Evolutionary conservation across 495 filamentous ascomycete genomes (phyloP), one percentile per base, ranked within the genome.

Genomic region (Pyronema domesticum): DNA sequence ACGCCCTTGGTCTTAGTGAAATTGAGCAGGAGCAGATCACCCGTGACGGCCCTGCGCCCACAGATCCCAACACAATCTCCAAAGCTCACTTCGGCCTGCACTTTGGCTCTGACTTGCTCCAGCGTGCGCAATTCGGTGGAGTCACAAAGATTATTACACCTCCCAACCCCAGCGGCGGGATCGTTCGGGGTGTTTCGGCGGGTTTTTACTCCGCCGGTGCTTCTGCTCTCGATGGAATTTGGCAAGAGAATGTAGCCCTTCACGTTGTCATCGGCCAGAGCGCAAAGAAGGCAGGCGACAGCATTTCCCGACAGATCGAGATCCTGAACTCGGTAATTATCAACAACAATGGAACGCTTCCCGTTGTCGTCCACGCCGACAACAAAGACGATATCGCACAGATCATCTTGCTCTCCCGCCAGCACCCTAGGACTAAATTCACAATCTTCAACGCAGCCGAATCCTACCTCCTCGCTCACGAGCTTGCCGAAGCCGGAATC

Each of bases 201-300:
- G 72, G 79, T 35, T 73, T 72, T 10, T 69, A 69, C 23, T 63
- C 62, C 18, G 63, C 81, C 1, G 80, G 80, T 1, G 67, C 82
- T 7, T 69, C 68, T 33, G 77, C 70, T 53, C 64, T 65, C 0
- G 70, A 70, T 10, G 68, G 67, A 0, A 61, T 73, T 6, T 70
- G 61, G 58, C 51, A 63, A 48, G 67, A 70, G 8, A 68, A 74
- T 17, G 70, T 73, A 1, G 72, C 70, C 0, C 50, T 73, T 30
- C 74, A 76, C 62, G 66, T 74, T 40, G 49, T 56, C 8, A 46
- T 72, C 37, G 68, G 68, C 14, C 69, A 71, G 47, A 49, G 30
- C n/a, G 55, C 18, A 55, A 45, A 30, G 10, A 65, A 58, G 37
- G 55, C 57, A 11, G 55, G 60, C 14, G 55, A 56, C 13, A 65